A percentile compares a stretch with the other conserved stretches of the same genome.
Conservation (phyloP, 106 monocot species). For the Dendrobium chrysotoxum region DNA sequence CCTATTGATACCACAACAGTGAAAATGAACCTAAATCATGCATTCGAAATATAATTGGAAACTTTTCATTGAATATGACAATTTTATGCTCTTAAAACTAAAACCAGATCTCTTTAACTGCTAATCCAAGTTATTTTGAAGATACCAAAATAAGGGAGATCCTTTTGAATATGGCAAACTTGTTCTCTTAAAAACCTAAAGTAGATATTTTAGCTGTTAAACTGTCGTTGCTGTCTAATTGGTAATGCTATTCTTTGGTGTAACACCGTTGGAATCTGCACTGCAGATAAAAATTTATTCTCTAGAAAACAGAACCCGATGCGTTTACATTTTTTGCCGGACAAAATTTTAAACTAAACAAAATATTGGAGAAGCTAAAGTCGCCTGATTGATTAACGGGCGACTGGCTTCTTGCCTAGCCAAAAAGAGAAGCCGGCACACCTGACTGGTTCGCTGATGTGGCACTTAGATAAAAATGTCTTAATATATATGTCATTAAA, state of each 20-base stretch:
- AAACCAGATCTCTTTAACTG: background rate
- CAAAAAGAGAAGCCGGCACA: no score
- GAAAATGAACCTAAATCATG: no score
- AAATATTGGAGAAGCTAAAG: no score
- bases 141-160: background rate
- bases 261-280: background rate
- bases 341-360: no score
- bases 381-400: no score
- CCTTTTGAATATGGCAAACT: background rate
- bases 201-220: background rate
- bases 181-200: background rate
- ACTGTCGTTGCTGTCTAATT: background rate
- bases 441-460: no score
- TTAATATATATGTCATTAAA: no score
- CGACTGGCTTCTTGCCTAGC: no score
- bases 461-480: no score
- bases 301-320: background rate
- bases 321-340: background rate
- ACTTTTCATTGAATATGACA: no score
- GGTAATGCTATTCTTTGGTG: background rate
- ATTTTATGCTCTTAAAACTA: background rate
- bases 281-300: background rate
- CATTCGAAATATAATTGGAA: no score
- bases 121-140: background rate
- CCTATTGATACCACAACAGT: no score